Conservation (phyloP, 345 rosid genomes). For the Noccaea bulbosa region DNA sequence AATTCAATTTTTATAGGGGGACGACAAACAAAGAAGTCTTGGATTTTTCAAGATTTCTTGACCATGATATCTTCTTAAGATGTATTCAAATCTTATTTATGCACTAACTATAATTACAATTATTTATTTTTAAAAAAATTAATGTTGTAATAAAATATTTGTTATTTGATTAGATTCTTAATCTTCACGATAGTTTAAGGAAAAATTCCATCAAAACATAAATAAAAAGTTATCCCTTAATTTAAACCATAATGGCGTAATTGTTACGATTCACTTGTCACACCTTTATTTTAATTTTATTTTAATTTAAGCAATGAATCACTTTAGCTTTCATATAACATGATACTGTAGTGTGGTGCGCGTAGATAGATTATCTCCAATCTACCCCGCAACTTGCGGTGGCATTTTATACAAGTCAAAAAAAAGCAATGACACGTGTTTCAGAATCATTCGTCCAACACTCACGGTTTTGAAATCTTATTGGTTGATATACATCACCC, state of each 20-base stretch:
- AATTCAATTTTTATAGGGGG: background rate
- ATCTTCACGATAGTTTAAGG: constrained; percentile 14
- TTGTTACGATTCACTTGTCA: constrained; percentile 37
- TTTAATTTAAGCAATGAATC: constrained; percentile 3
- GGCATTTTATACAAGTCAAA: constrained; percentile 22
- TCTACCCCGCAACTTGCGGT: constrained; percentile 46
- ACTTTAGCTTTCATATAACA: constrained; percentile 30
- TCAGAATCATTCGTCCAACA: background rate
- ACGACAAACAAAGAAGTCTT: constrained; percentile 12
- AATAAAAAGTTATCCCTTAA: background rate
- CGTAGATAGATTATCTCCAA: constrained; percentile 34
- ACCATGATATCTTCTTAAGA: constrained; percentile 10
- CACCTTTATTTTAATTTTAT: background rate
- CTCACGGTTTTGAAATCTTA: constrained; percentile 11
- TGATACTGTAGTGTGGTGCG: constrained; percentile 33
- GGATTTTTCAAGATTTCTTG: constrained; percentile 20
- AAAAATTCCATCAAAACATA: background rate
- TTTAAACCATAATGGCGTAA: constrained; percentile 34
- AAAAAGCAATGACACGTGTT: constrained; percentile 26
- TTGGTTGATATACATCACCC: constrained; percentile 42
- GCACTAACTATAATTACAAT: background rate
- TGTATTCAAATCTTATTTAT: constrained; percentile 24
- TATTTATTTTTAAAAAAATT: too few relatives aligned
- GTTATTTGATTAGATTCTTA: constrained; percentile 16
- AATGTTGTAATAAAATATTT: constrained; percentile 13